These are phyloP conservation scores for Colletotrichum liaoningense DNA, from an alignment of 2,329 filamentous ascomycete genomes.

Conservation along the genomic window DNA sequence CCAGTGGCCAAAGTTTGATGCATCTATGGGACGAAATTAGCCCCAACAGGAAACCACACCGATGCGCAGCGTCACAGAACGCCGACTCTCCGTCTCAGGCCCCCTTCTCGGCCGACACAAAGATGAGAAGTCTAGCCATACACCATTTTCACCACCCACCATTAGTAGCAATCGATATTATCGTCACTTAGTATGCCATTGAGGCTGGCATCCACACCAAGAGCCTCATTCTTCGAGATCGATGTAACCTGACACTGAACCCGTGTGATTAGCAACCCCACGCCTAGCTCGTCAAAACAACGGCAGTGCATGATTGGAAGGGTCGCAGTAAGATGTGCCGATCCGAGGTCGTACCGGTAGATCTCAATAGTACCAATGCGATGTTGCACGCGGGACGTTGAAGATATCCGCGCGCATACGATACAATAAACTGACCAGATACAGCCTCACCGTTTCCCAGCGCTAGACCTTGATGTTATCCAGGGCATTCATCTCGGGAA, in stretches of 20 bases:
- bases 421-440: not conserved
- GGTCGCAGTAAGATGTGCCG: not conserved
- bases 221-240: not conserved
- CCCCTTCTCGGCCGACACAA: not conserved
- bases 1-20: slow-evolving; percentile 12
- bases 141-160: not conserved
- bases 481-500: slow-evolving; percentile 20
- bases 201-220: not conserved
- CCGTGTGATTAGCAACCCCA: slow-evolving; percentile 16
- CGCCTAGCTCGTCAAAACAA: not conserved
- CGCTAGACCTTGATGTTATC: not conserved
- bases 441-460: not conserved
- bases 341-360: not conserved
- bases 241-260: slow-evolving; percentile 19
- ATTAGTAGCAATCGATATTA: not conserved
- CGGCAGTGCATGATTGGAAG: not conserved
- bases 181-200: not conserved
- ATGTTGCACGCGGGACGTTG: not conserved
- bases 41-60: slow-evolving; percentile 16
- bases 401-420: not conserved
- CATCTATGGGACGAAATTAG: slow-evolving; percentile 8
- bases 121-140: not conserved
- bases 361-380: not conserved
- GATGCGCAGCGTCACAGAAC: slow-evolving; percentile 1
- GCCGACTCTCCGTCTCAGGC: slow-evolving; percentile 1